Base-by-base conservation (phyloP, 805 yeast genomes). In the Wickerhamomyces sydowiorum region DNA sequence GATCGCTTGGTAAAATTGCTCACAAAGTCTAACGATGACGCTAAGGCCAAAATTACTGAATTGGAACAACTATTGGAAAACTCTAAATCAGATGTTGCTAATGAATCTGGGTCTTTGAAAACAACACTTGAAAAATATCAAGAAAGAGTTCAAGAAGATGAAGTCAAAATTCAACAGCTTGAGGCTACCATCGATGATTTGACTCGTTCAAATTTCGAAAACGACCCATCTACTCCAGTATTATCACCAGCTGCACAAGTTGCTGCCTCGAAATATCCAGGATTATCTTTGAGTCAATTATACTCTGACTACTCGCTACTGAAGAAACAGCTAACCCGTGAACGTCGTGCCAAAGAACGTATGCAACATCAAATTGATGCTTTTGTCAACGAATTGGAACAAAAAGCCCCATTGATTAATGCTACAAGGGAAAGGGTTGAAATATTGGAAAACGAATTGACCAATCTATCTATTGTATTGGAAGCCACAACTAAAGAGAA, bases 371-470 rank as follows among this genome's bases (percentile, higher is more conserved):
- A 87, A 59, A 68, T 90, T 44, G 82, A 84, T 51, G 67, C 71
- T 1, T 80, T 91, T 49, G 78, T 89, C 25, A 69, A 71, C 17
- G 96, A 89, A 59, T 67, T 90, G 47, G 95, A 88, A 53, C 70
- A 75, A 24, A 81, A 85, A 53, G 80, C 86, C 42, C 97, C 98
- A 0, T 66, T 82, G 3, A 73, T 91, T 37, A 76, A 67, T 63
- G 82, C 80, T 40, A 84, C 80, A 52, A 80, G 71, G 62, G 77
- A 74, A 41, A 76, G 75, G 61, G 70, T 88, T 51, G 57, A 68
- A 48, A 59, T 70, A 39, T 53, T 84, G 52, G 79, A 86, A 67
- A 57, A 70, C 45, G 80, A 78, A 54, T 54, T 82, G 56, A 54
- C 70, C 39, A 73, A 80, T 52, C 49, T 87, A 56, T 62, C 80